Conservation (phyloP, 2,329 filamentous ascomycete genomes). For the Cladophialophora immunda region DNA sequence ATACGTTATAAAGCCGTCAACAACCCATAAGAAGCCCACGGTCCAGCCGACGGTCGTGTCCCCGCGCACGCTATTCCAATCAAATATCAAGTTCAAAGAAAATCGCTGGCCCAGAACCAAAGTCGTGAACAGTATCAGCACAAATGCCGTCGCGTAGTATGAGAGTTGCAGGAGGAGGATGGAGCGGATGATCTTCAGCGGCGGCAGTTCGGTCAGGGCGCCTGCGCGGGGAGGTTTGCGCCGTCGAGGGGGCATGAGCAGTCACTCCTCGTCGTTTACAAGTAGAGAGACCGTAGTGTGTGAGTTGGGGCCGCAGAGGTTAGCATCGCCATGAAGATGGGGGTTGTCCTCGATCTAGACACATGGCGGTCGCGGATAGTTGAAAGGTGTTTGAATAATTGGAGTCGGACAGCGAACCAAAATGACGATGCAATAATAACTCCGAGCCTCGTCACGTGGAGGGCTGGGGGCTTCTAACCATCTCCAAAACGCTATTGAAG, state of each 20-base stretch:
- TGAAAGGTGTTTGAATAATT: background rate
- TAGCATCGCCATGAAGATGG: slow-evolving; percentile 14
- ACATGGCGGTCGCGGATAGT: background rate
- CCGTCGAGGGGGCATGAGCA: slow-evolving; percentile 61
- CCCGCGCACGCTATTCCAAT: slow-evolving; percentile 70
- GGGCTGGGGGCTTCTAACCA: background rate
- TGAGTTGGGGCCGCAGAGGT: slow-evolving; percentile 41
- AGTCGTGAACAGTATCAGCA: slow-evolving; percentile 73
- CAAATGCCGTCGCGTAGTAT: slow-evolving; percentile 69
- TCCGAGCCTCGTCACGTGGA: slow-evolving; percentile 1
- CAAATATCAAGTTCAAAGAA: slow-evolving; percentile 66
- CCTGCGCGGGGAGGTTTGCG: slow-evolving; percentile 71
- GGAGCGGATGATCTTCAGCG: slow-evolving; percentile 72
- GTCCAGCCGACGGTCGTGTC: slow-evolving; percentile 77
- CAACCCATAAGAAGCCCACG: slow-evolving; percentile 71
- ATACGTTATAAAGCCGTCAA: slow-evolving; percentile 71
- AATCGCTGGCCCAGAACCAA: slow-evolving; percentile 71
- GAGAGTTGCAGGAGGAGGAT: slow-evolving; percentile 70
- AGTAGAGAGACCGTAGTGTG: slow-evolving; percentile 43
- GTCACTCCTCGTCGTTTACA: slow-evolving; percentile 12
- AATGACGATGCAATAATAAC: background rate
- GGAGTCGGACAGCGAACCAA: background rate
- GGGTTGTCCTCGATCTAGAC: background rate
- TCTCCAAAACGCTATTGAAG: background rate
- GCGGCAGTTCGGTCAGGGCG: slow-evolving; percentile 72